These are phyloP conservation scores for Knufia petricola DNA, from an alignment of 2,329 filamentous ascomycete species.

Conservation along the genomic window DNA sequence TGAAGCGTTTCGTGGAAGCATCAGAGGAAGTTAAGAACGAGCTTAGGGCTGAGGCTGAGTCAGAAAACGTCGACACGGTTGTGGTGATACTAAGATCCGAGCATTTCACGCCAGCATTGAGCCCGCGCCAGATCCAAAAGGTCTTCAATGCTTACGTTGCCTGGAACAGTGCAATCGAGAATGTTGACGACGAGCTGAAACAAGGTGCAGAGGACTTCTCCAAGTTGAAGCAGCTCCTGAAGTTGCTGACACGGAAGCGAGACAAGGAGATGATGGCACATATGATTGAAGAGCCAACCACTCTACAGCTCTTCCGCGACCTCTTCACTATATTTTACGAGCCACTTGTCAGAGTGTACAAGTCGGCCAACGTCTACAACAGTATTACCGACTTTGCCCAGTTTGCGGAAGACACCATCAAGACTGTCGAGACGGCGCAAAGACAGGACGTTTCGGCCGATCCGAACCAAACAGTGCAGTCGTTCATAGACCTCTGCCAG, in stretches of 20 bases:
- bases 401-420: constrained; percentile 88
- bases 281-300: constrained; percentile 94
- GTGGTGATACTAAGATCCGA: constrained; percentile 78
- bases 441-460: constrained; percentile 79
- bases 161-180: constrained; percentile 90
- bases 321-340: constrained; percentile 99
- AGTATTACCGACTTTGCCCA: constrained; percentile 92
- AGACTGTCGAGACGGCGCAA: constrained; percentile 60
- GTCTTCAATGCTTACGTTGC: constrained; percentile 93
- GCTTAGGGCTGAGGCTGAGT: constrained; percentile 62
- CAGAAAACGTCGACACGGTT: constrained; percentile 71
- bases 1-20: constrained; percentile 67
- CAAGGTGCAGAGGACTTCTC: constrained; percentile 88
- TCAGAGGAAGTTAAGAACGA: constrained; percentile 64
- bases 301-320: constrained; percentile 81
- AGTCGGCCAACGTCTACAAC: constrained; percentile 95
- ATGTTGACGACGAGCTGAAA: constrained; percentile 77
- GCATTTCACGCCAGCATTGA: constrained; percentile 60
- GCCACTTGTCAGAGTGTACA: constrained; percentile 91
- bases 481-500: constrained; percentile 92
- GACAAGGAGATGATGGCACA: constrained; percentile 97
- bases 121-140: constrained; percentile 64
- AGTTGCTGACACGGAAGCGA: constrained; percentile 78
- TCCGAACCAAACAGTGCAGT: constrained; percentile 95
- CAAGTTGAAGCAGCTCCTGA: constrained; percentile 86